Evolutionary conservation across 2,329 filamentous ascomycete species (phyloP).

Genomic region (Pseudogymnoascus sp.): DNA sequence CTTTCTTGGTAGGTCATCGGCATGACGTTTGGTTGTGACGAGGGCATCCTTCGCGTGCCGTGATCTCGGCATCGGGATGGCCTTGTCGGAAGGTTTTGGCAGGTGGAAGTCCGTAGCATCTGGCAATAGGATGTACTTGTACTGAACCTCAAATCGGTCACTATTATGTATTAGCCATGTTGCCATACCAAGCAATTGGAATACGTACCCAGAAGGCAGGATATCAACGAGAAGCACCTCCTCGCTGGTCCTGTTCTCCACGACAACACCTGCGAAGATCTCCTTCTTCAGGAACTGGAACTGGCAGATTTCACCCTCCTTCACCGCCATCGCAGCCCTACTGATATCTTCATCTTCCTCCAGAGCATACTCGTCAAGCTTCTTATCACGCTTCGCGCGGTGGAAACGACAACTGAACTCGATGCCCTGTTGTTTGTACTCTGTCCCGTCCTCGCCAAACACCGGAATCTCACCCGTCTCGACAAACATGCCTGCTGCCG

Average conservation of each 20-base stretch:
- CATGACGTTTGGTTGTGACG: conserved; percentile 52
- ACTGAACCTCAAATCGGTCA: conserved; percentile 69
- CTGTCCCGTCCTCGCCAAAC: conserved; percentile 80
- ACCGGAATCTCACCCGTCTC: conserved; percentile 80
- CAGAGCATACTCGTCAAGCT: conserved; percentile 56
- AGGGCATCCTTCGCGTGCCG: conserved; percentile 56
- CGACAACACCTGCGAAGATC: conserved; percentile 81
- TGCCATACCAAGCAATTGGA: conserved; percentile 4
- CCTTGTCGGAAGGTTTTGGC: conserved; percentile 65
- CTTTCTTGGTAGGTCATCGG: conserved; percentile 53
- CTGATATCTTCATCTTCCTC: conserved; percentile 62
- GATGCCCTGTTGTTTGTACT: conserved; percentile 86
- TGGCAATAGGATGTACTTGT: conserved; percentile 72
- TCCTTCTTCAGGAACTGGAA: conserved; percentile 76
- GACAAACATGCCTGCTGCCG: conserved; percentile 82
- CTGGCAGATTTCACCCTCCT: conserved; percentile 71
- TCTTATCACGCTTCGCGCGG: conserved; percentile 75
- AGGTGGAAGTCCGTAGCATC: conserved; percentile 62
- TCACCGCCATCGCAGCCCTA: conserved; percentile 58
- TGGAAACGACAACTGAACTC: conserved; percentile 95
- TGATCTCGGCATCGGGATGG: conserved; percentile 59
- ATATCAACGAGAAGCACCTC: conserved; percentile 71
- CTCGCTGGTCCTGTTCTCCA: conserved; percentile 73
- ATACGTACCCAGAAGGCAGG: conserved; percentile 69
- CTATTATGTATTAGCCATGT: conserved; percentile 41